Evolutionary conservation across 352 stramenopile genomes (phyloP), one percentile per base, ranked within the genome.

Genomic region (Phytophthora parvispora): DNA sequence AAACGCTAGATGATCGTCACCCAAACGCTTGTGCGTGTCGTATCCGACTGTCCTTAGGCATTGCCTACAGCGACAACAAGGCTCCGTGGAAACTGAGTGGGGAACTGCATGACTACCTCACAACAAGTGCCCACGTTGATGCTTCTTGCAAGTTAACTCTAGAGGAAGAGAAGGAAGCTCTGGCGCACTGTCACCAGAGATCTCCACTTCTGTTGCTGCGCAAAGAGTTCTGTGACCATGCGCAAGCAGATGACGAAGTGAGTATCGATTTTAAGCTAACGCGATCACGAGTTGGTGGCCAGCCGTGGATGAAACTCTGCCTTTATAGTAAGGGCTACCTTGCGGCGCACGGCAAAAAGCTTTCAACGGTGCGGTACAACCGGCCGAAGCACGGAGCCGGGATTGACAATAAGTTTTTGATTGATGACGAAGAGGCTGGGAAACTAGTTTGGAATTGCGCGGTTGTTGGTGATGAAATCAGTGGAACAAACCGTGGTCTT

Each of bases 1-100:
- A 98, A 62, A 91, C 98, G 10, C 85, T 98, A 4, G 97, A 99
- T 66, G 97, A 99, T 59, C 93, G 93, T 25, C 93, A 98, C 61
- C 97, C 97, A 18, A 95, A 99, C 86, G 96, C 97, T 4, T 97
- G 98, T 75, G 97, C 98, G 9, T 99, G 96, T 69, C 90, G 98
- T 55, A 90, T 99, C 52, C 93, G 75, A 57, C 86, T 90, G 71
- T 97, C 69, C 47, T 93, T 89, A 58, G 93, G 74, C 52, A 98
- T 87, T 73, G 81, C 71, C 81, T 99, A 98, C 69, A 96, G 87
- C 53, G 80, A 93, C 29, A 96, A 95, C 60, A 98, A 97, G 62
- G 97, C 94, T 69, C 94, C 96, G 7, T 97, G 88, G 89, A 88
- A 93, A 55, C 34, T 97, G 27, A 69, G 71, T 57, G 77, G 71